Evolutionary conservation across 2,329 filamentous ascomycete genomes (phyloP).

Genomic region (Microdochium bolleyi): DNA sequence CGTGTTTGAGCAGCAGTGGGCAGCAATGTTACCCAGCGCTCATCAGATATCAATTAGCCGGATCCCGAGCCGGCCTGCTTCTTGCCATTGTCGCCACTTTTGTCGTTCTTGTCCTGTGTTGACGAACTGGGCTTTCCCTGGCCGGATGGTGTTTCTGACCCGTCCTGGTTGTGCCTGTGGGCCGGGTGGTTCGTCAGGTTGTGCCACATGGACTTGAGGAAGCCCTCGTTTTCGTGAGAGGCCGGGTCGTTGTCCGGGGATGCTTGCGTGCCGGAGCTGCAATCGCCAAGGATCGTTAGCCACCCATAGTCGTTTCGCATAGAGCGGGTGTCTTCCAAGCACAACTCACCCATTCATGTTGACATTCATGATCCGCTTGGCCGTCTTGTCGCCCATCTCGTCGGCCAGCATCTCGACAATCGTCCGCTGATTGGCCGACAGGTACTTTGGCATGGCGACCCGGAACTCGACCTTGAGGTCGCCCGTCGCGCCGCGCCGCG

Average conservation of each 20-base stretch:
- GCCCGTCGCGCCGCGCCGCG: slow-evolving; percentile 59
- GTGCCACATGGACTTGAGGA: slow-evolving; percentile 90
- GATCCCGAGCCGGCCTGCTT: slow-evolving; percentile 25
- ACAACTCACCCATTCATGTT: slow-evolving; percentile 40
- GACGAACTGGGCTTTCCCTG: slow-evolving; percentile 11
- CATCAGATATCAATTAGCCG: slow-evolving; percentile 12
- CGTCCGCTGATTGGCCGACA: slow-evolving; percentile 83
- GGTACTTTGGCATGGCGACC: slow-evolving; percentile 89
- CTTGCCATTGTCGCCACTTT: slow-evolving; percentile 14
- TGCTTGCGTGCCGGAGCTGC: slow-evolving; percentile 6
- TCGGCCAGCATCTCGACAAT: slow-evolving; percentile 94
- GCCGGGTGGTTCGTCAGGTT: slow-evolving; percentile 72
- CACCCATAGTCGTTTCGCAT: too few relatives aligned
- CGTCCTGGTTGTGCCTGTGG: slow-evolving; percentile 30
- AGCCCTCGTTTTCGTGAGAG: slow-evolving; percentile 74
- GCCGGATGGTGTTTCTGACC: slow-evolving; percentile 11
- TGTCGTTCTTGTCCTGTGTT: slow-evolving; percentile 15
- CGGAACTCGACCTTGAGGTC: slow-evolving; percentile 93
- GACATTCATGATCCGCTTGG: slow-evolving; percentile 88
- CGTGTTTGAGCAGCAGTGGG: too few relatives aligned
- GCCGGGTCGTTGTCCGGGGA: slow-evolving; percentile 24
- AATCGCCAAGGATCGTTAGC: slow-evolving; percentile 1
- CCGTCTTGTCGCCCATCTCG: slow-evolving; percentile 88
- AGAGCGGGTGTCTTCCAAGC: not conserved
- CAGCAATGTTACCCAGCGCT: too few relatives aligned